Evolutionary conservation across 1,284 basidiomycete species (phyloP).

Genomic region (Exobasidium cylindrosporum): DNA sequence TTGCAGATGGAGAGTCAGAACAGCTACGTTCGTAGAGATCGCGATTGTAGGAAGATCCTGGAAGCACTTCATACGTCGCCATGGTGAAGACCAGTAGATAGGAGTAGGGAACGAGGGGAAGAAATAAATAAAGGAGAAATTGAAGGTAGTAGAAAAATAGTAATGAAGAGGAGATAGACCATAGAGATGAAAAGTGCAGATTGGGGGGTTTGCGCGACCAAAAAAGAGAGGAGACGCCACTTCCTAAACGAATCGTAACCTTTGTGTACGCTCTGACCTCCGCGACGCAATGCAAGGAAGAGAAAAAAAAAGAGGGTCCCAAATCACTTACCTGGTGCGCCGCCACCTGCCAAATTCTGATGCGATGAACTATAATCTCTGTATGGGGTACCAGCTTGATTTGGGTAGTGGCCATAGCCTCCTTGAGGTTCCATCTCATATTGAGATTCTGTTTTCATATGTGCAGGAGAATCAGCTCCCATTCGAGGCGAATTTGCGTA

Average conservation of each 20-base stretch:
- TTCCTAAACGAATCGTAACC: background rate
- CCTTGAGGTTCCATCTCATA: conserved; percentile 8
- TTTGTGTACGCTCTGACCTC: background rate
- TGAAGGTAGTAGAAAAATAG: too few species aligned
- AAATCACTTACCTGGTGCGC: conserved; percentile 8
- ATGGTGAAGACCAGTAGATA: background rate
- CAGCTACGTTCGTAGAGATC: too few species aligned
- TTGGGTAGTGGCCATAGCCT: conserved; percentile 6
- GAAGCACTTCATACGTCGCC: background rate
- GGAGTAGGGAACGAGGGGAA: background rate
- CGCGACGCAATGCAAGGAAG: background rate
- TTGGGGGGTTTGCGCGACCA: too few species aligned
- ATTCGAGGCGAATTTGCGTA: background rate
- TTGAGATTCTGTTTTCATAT: conserved; percentile 5
- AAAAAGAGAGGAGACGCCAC: background rate
- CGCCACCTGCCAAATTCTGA: conserved; percentile 7
- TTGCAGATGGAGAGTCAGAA: background rate
- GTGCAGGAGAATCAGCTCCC: background rate
- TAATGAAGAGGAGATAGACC: too few species aligned
- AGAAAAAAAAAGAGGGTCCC: too few species aligned
- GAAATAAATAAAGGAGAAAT: background rate
- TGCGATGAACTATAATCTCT: conserved; percentile 9
- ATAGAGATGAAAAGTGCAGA: too few species aligned
- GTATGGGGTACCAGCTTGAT: conserved; percentile 3
- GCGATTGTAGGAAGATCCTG: background rate